Conservation (phyloP, 768 basidiomycete species). For the Pleurotus eryngii region DNA sequence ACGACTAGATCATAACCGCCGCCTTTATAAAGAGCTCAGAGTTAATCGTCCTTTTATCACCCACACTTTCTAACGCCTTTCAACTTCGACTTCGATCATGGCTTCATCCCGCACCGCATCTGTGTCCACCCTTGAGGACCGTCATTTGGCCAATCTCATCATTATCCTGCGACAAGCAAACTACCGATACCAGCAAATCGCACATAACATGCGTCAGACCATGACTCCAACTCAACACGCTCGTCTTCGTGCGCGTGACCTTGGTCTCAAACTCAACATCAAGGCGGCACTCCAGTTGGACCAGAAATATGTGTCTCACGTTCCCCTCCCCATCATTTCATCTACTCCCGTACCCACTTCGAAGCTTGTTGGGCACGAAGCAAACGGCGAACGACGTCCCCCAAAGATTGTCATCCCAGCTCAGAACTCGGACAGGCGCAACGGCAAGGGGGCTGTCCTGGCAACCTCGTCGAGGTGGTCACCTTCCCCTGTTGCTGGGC, state of each 20-base stretch:
- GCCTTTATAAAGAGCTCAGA: background rate
- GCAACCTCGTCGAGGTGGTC: background rate
- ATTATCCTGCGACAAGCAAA: conserved; percentile 42
- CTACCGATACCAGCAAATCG: conserved; percentile 34
- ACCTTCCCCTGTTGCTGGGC: conserved; percentile 1
- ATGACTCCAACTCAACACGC: conserved; percentile 42
- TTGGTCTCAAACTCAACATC: conserved; percentile 45
- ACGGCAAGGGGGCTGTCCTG: background rate
- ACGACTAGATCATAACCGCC: background rate
- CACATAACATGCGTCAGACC: conserved; percentile 31
- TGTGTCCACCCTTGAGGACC: conserved; percentile 17
- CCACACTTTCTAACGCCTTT: background rate
- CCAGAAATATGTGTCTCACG: conserved; percentile 32
- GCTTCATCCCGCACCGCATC: background rate
- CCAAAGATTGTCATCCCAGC: conserved; percentile 8
- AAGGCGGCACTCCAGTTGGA: conserved; percentile 37
- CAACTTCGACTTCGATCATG: background rate
- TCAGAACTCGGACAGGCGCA: conserved; percentile 5
- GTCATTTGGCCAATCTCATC: conserved; percentile 33
- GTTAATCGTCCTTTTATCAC: background rate
- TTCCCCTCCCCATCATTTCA: conserved; percentile 33
- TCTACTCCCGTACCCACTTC: conserved; percentile 11
- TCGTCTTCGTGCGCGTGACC: conserved; percentile 38
- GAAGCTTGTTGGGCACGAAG: conserved; percentile 12
- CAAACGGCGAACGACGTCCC: conserved; percentile 8